Base-by-base conservation (phyloP, 176 grass and related monocot genomes). In the Calamus simplicifolius region DNA sequence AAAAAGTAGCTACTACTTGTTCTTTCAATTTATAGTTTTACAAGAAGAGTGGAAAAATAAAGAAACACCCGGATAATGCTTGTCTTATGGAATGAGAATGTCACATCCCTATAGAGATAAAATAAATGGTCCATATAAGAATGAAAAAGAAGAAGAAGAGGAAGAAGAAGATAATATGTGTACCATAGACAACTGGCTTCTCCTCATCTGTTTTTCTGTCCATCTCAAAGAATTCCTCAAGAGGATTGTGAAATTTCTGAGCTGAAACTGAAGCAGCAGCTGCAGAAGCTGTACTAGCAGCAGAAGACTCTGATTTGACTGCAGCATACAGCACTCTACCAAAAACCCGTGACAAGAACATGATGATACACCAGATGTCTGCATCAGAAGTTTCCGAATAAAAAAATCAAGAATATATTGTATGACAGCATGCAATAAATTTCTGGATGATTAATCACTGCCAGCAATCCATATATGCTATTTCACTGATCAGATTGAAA, bases 191-290 rank as follows among this genome's bases (percentile, higher is more conserved):
- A 54, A 89, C 75, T 61, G 66, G 73, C 59, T 92, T 82, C 25
- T 88, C 81, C 0, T 97, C 93, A 48, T 85, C 78, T 21, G 79
- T 73, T 57, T 38, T 91, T 68, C 93, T 61, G 28, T 97, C 84
- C 28, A 88, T 77, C 78, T 97, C 87, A 56, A 97, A 97, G 52
- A 97, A 87, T 59, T 97, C 87, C 78, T 97, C 84, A 8, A 97
- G 87, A 4, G 87, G 81, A 63, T 97, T 97, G 50, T 79, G 76
- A 35, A 84, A 73, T 66, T 73, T 82, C 73, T 67, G 72, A 21
- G 59, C 73, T 15, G 63, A 72, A 6, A 62, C 61, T 1, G 78
- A 51, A 27, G 38, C 25, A 4, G 72, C 73, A 13, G 72, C 79
- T 43, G 77, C 29, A 16, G 72, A 72, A 16, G 72, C 79, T 30